These are phyloP conservation scores for Amanita thiersii DNA, from an alignment of 768 basidiomycete genomes.

Conservation along the genomic window DNA sequence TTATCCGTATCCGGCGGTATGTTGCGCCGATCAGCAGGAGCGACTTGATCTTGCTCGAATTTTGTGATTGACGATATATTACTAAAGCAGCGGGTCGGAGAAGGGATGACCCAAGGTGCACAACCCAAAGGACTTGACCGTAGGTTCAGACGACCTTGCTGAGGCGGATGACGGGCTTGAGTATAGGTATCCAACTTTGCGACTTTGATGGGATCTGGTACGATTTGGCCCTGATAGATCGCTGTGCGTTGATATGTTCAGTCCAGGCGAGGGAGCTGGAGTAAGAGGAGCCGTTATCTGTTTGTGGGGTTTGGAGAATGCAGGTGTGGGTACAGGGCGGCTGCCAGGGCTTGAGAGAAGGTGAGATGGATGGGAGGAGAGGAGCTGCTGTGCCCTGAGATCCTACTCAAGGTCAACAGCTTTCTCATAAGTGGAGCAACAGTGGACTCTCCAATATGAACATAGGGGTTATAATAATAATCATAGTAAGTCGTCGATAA, in stretches of 20 bases:
- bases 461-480: slow-evolving; percentile 62
- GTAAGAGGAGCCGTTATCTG: slow-evolving; percentile 25
- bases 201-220: slow-evolving; percentile 10
- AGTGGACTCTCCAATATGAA: slow-evolving; percentile 54
- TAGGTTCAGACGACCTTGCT: too few relatives aligned
- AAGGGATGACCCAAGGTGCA: slow-evolving; percentile 47
- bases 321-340: slow-evolving; percentile 20
- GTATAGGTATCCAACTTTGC: slow-evolving; percentile 20
- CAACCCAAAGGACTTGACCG: slow-evolving; percentile 37
- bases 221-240: slow-evolving; percentile 10
- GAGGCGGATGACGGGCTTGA: slow-evolving; percentile 21
- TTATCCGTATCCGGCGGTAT: slow-evolving; percentile 50
- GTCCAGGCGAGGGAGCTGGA: slow-evolving; percentile 34
- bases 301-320: not conserved
- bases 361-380: slow-evolving; percentile 14
- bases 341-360: slow-evolving; percentile 19
- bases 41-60: slow-evolving; percentile 40
- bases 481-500: slow-evolving; percentile 69
- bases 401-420: slow-evolving; percentile 45
- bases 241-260: slow-evolving; percentile 21
- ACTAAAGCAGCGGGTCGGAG: slow-evolving; percentile 23
- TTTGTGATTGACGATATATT: slow-evolving; percentile 20
- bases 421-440: slow-evolving; percentile 58
- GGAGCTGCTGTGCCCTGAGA: slow-evolving; percentile 25
- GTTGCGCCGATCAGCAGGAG: slow-evolving; percentile 43